phyloP scores from a whole-genome alignment of 2,329 filamentous ascomycete genomes.

The Xylaria multiplex region DNA sequence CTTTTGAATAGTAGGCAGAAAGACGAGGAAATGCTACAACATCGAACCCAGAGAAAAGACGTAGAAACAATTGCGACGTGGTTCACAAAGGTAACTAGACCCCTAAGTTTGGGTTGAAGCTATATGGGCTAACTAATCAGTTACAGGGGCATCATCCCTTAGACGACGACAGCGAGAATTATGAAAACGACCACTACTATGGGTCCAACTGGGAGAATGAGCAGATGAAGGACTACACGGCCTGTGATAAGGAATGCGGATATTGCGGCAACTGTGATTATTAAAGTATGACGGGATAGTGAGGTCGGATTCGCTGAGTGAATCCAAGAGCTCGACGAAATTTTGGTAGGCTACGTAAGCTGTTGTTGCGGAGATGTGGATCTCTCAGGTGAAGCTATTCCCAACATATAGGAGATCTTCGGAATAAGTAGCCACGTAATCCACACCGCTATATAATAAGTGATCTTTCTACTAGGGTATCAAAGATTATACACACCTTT shows the following conservation, averaged over 20 bases:
- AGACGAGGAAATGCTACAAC: neutral
- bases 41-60: neutral
- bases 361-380: no score
- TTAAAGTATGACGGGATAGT: no score
- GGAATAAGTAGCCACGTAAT: no score
- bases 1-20: neutral
- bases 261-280: neutral
- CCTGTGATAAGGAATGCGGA: neutral
- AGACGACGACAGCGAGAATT: neutral
- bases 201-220: neutral
- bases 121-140: neutral
- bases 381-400: no score
- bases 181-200: neutral
- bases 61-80: neutral
- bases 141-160: neutral
- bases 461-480: no score
- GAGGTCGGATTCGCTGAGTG: no score
- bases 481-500: no score
- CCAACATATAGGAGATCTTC: no score
- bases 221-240: neutral
- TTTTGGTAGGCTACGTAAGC: no score
- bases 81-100: neutral
- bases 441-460: no score
- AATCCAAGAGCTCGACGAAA: no score
- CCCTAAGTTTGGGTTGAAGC: neutral